These are phyloP conservation scores for Morella rubra DNA, from an alignment of 306 rosid genomes.

Conservation along the genomic window DNA sequence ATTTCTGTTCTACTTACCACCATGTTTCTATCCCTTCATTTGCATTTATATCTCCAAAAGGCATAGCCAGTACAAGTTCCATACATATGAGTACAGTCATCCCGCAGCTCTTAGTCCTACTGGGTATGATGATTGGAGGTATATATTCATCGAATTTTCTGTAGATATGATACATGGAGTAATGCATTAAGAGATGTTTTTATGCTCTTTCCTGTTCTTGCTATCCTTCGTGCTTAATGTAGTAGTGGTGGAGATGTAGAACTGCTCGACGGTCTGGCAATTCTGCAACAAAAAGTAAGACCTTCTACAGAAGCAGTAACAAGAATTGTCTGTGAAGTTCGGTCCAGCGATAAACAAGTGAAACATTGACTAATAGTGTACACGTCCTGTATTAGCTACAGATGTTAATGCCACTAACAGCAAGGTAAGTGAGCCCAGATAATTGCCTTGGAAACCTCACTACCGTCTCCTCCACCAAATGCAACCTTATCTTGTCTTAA, in stretches of 20 bases:
- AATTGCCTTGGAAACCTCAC: not conserved
- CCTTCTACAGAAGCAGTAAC: not conserved
- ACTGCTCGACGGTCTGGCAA: slow-evolving; percentile 48
- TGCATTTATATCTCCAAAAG: slow-evolving; percentile 9
- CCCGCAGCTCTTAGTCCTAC: not conserved
- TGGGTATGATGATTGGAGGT: not conserved
- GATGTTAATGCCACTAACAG: not conserved
- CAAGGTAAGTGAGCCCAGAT: not conserved
- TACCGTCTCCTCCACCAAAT: too few species aligned
- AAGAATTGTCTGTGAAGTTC: not conserved
- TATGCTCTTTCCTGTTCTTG: slow-evolving; percentile 41
- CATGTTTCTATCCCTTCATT: slow-evolving; percentile 20
- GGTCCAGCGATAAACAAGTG: not conserved
- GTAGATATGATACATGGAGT: not conserved
- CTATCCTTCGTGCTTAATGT: slow-evolving; percentile 42
- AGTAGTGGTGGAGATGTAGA: slow-evolving; percentile 29
- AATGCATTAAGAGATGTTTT: slow-evolving; percentile 29
- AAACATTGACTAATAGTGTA: not conserved
- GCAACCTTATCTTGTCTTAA: not conserved
- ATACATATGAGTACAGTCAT: slow-evolving; percentile 1
- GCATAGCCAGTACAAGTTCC: not conserved
- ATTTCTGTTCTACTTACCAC: slow-evolving; percentile 13
- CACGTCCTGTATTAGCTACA: not conserved
- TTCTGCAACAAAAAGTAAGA: slow-evolving; percentile 21
- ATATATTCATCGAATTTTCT: slow-evolving; percentile 19